Evolutionary conservation across 202 grass and related monocot genomes (phyloP), one percentile per base, ranked within the genome.

Genomic region (Digitaria exilis): DNA sequence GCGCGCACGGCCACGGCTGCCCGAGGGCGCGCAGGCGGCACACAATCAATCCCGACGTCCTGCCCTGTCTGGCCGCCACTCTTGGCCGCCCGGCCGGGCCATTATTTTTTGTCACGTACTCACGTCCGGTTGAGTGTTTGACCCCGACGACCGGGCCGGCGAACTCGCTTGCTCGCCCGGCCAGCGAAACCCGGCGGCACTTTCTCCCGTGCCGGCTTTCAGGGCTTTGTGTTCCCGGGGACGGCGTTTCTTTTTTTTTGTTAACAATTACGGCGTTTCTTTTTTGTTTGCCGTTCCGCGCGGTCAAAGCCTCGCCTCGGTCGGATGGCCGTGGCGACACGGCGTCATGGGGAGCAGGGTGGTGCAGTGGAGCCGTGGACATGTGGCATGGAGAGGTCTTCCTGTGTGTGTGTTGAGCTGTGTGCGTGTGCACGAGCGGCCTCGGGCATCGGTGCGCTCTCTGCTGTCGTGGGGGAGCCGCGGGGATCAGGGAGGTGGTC

Each of bases 101-200:
- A n/a, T n/a, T n/a, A n/a, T n/a, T n/a, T n/a, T n/a, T n/a, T n/a
- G n/a, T n/a, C n/a, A n/a, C n/a, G n/a, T n/a, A n/a, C n/a, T n/a
- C n/a, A n/a, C n/a, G n/a, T n/a, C n/a, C n/a, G n/a, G n/a, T n/a
- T n/a, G n/a, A n/a, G n/a, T n/a, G n/a, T n/a, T n/a, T n/a, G n/a
- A n/a, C n/a, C n/a, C n/a, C n/a, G n/a, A n/a, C n/a, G n/a, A n/a
- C n/a, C n/a, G n/a, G n/a, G n/a, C n/a, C n/a, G n/a, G n/a, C n/a
- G n/a, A n/a, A n/a, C n/a, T n/a, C n/a, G n/a, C n/a, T n/a, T n/a
- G n/a, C 42, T 15, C 13, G 21, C 77, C n/a, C 87, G 82, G 78
- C 66, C 78, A 89, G 78, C 58, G 82, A 86, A 89, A 89, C 63
- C 49, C 78, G 88, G 24, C 73, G 83, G 88, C 88, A 73, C 78